Evolutionary conservation across 2,329 filamentous ascomycete genomes (phyloP), one percentile per base, ranked within the genome.

Genomic region (Phialophora verrucosa): DNA sequence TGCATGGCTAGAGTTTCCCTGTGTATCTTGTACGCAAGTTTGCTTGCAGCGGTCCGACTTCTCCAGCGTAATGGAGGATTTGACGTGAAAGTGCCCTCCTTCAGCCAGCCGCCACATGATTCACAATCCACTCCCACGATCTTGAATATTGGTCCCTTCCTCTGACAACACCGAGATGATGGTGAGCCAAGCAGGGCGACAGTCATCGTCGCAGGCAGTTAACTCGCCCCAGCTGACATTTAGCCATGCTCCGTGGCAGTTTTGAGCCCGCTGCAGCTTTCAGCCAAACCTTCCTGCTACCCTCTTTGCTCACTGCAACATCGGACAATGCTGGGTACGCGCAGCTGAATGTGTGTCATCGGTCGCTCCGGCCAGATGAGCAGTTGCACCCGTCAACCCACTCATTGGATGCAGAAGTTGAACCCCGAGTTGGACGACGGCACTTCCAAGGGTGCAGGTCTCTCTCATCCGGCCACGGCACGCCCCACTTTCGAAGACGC

Each of bases 41-140:
- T 59, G 59, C 23, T 17, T 44, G 20, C 35, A 49, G 25, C 20
- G 50, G 50, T 47, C 59, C 49, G 50, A 27, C 27, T 55, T 12
- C 47, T 17, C 51, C 57, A 50, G 44, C 38, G 20, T 23, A 10
- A 29, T n/a, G 6, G 7, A 61, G 20, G 17, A 23, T 58, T 63
- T 63, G 54, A 63, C 54, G 61, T 63, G 38, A 63, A 63, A 38
- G 42, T n/a, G 27, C 27, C 20, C 54, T 32, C 12, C 54, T 63
- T 47, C 51, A 58, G 61, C 61, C 14, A 27, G 14, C 14, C 10
- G 49, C 10, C 25, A 4, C 49, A 51, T 50, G 23, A 20, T 7
- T 25, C 7, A 12, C 20, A 25, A 11, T n/a, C 47, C n/a, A 27
- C 4, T 23, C 12, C 20, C 1, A 27, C 20, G 5, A 11, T 17